Percentiles rank a stretch among this genome's conserved stretches.
Conservation (phyloP, 2,329 filamentous ascomycete genomes). For the Ascochyta clinopodiicola region DNA sequence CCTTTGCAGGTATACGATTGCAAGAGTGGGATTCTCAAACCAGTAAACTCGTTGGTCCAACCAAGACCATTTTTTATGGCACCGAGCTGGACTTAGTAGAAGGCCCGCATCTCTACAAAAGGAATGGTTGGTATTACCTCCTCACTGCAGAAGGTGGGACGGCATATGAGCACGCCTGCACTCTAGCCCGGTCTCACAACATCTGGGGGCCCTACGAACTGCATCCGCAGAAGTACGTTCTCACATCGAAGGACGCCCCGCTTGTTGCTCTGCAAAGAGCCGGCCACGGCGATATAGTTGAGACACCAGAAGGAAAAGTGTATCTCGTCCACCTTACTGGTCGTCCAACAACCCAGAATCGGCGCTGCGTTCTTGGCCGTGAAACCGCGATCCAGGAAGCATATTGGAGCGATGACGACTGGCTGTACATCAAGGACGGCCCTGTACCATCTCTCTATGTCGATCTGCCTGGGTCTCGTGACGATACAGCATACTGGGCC, state of each 20-base stretch:
- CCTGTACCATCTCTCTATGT: slow-evolving; percentile 53
- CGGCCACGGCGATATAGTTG: slow-evolving; percentile 48
- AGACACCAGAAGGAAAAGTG: slow-evolving; percentile 41
- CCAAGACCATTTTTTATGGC: slow-evolving; percentile 60
- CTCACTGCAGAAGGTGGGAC: slow-evolving; percentile 50
- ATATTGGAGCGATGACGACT: slow-evolving; percentile 66
- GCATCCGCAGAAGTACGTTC: slow-evolving; percentile 50
- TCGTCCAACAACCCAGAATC: slow-evolving; percentile 41
- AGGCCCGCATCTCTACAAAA: slow-evolving; percentile 46
- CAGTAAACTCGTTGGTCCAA: slow-evolving; percentile 61
- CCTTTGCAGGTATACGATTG: slow-evolving; percentile 64
- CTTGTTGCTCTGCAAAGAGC: slow-evolving; percentile 42
- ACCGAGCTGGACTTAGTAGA: slow-evolving; percentile 58
- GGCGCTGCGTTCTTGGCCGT: slow-evolving; percentile 46
- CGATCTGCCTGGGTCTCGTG: slow-evolving; percentile 36
- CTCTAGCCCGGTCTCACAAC: slow-evolving; percentile 47
- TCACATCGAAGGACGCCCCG: slow-evolving; percentile 49
- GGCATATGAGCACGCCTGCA: slow-evolving; percentile 49
- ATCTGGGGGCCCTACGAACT: slow-evolving; percentile 53
- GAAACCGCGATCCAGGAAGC: slow-evolving; percentile 62
- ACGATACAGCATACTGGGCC: slow-evolving; percentile 48
- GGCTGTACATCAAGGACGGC: slow-evolving; percentile 67
- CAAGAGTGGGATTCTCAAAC: slow-evolving; percentile 63
- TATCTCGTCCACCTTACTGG: slow-evolving; percentile 46
- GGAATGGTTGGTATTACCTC: slow-evolving; percentile 47